Evolutionary conservation across 129 eudicot genomes (phyloP).

Genomic region (Artemisia tridentata): DNA sequence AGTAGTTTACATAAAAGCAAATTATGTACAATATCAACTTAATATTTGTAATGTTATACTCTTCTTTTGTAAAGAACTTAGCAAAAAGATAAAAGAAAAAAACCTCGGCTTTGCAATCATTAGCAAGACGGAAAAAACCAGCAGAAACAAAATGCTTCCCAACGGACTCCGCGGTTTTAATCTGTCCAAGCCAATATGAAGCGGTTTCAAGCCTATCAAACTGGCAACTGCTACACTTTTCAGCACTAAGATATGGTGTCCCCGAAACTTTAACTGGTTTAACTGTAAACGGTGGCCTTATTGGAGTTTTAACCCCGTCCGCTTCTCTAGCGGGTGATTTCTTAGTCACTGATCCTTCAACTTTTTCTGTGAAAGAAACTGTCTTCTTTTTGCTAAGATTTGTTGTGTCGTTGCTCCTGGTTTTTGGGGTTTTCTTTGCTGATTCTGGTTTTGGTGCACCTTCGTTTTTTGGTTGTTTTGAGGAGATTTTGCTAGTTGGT

Average conservation of each 20-base stretch:
- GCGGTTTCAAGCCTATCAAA: constrained; percentile 64
- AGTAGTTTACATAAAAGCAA: neutral
- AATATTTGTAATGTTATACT: neutral
- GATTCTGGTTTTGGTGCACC: constrained; percentile 10
- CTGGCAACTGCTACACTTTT: constrained; percentile 64
- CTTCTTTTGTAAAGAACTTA: neutral
- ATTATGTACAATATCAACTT: neutral
- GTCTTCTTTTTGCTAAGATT: constrained; percentile 44
- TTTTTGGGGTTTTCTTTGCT: constrained; percentile 30
- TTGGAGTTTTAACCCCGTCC: constrained; percentile 46
- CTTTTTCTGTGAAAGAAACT: constrained; percentile 41
- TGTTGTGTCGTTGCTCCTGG: constrained; percentile 4
- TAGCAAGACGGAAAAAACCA: constrained; percentile 58
- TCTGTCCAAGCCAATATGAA: constrained; percentile 65
- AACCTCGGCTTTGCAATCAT: constrained; percentile 69
- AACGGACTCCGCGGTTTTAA: constrained; percentile 57
- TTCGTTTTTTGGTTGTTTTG: constrained; percentile 20
- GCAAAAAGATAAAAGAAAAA: neutral
- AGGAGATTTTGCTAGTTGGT: constrained; percentile 23
- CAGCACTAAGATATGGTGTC: constrained; percentile 62
- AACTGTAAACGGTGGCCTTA: constrained; percentile 42
- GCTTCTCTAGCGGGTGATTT: constrained; percentile 21
- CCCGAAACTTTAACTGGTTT: constrained; percentile 34
- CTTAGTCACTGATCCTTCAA: constrained; percentile 22
- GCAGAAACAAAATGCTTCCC: constrained; percentile 69